Conservation (phyloP, 2,329 filamentous ascomycete species). For the Aspergillus unguis region DNA sequence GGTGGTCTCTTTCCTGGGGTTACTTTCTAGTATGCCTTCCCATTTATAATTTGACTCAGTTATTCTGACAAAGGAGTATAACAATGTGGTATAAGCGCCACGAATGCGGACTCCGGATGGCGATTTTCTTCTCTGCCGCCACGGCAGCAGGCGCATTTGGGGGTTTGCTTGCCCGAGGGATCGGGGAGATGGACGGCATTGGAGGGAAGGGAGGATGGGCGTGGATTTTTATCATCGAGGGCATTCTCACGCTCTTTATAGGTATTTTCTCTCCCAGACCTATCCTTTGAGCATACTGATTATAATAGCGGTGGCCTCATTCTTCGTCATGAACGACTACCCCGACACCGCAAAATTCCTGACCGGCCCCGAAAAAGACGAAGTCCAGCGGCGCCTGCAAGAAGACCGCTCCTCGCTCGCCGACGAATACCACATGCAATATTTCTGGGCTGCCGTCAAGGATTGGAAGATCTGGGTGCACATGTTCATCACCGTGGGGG, state of each 20-base stretch:
- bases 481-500: constrained; percentile 7
- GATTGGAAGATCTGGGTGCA: constrained; percentile 12
- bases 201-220: constrained; percentile 1
- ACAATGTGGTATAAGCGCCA: constrained; percentile 15
- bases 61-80: neutral
- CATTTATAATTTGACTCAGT: too few relatives aligned
- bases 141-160: constrained; percentile 16
- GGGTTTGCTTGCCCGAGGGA: constrained; percentile 12
- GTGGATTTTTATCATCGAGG: constrained; percentile 16
- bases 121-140: constrained; percentile 15
- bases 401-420: constrained; percentile 12
- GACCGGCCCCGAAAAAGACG: constrained; percentile 1
- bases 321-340: constrained; percentile 16
- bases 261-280: neutral
- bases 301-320: constrained; percentile 3
- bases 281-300: too few relatives aligned
- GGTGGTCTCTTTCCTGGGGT: constrained; percentile 17
- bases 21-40: constrained; percentile 10
- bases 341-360: constrained; percentile 15
- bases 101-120: constrained; percentile 14
- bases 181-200: constrained; percentile 5
- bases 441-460: constrained; percentile 5
- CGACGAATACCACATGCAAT: constrained; percentile 10
- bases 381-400: constrained; percentile 5
- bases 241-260: constrained; percentile 7